phyloP scores from a whole-genome alignment of 1,139 yeast genomes.

The Yarrowia galli region DNA sequence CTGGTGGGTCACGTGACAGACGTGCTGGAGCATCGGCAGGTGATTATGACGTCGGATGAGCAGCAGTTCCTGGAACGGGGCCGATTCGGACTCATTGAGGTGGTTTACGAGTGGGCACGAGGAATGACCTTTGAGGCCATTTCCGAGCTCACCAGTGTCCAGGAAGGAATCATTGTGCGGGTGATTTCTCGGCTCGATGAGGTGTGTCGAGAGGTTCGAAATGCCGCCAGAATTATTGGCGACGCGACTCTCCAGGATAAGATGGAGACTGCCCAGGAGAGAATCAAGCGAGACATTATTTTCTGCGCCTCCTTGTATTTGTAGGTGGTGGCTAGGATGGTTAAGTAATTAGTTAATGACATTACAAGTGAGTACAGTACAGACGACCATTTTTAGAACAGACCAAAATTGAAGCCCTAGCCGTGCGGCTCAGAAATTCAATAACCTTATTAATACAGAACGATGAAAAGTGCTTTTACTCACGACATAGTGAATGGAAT shows the following conservation, averaged over 20 bases:
- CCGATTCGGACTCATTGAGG: conserved; percentile 89
- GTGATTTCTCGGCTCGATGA: conserved; percentile 95
- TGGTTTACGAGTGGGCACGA: conserved; percentile 97
- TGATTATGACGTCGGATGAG: conserved; percentile 82
- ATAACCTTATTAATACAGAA: too few species aligned
- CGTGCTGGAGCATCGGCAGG: conserved; percentile 72
- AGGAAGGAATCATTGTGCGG: conserved; percentile 97
- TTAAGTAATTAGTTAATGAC: too few species aligned
- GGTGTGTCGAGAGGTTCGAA: conserved; percentile 91
- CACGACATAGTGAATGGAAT: too few species aligned
- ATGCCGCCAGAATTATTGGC: conserved; percentile 93
- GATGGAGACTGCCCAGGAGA: conserved; percentile 92
- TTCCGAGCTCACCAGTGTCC: conserved; percentile 85
- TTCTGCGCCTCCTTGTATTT: conserved; percentile 94
- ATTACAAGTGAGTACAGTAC: not conserved
- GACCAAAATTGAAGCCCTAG: too few species aligned
- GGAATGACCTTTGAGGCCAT: conserved; percentile 92
- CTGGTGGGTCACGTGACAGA: conserved; percentile 70
- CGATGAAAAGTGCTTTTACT: too few species aligned
- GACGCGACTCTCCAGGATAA: conserved; percentile 85
- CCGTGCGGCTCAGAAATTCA: too few species aligned
- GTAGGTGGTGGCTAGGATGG: too few species aligned
- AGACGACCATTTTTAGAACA: too few species aligned
- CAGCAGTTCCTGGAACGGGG: conserved; percentile 81
- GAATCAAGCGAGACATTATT: conserved; percentile 93